A percentile compares a stretch with the other conserved stretches of the same genome.
These are phyloP conservation scores for Comarum palustre DNA, from an alignment of 306 rosid genomes.

Conservation along the genomic window DNA sequence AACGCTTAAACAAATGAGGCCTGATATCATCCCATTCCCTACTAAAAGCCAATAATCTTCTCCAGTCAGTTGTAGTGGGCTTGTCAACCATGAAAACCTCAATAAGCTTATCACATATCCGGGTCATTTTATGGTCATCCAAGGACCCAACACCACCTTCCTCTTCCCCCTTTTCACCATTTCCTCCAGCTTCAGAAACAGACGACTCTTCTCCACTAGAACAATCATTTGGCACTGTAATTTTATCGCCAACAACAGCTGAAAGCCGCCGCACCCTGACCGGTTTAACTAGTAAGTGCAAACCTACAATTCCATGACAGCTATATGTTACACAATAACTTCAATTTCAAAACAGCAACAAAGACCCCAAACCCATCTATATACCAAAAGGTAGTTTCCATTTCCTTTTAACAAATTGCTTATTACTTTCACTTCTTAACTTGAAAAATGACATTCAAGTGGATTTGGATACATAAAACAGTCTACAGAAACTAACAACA, in stretches of 20 bases:
- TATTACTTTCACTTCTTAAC: background rate
- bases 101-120: slow-evolving; percentile 79
- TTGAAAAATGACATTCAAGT: background rate
- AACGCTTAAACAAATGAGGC: slow-evolving; percentile 65
- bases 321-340: background rate
- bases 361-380: background rate
- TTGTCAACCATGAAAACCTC: slow-evolving; percentile 89
- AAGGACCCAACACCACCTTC: slow-evolving; percentile 30
- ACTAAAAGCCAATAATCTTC: slow-evolving; percentile 79
- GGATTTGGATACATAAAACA: background rate
- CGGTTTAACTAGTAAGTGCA: slow-evolving; percentile 27
- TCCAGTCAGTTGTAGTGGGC: slow-evolving; percentile 82
- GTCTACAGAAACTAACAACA: background rate
- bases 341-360: background rate
- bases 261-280: slow-evolving; percentile 25
- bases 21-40: slow-evolving; percentile 66
- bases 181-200: slow-evolving; percentile 15
- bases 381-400: background rate
- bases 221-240: slow-evolving; percentile 24
- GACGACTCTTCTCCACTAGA: slow-evolving; percentile 29
- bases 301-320: slow-evolving; percentile 35
- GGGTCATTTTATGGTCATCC: slow-evolving; percentile 49
- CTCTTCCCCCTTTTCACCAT: slow-evolving; percentile 28
- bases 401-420: background rate
- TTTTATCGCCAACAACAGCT: slow-evolving; percentile 34